phyloP scores from a whole-genome alignment of 164 flowering plant genomes.

The Stephania yunnanensis region DNA sequence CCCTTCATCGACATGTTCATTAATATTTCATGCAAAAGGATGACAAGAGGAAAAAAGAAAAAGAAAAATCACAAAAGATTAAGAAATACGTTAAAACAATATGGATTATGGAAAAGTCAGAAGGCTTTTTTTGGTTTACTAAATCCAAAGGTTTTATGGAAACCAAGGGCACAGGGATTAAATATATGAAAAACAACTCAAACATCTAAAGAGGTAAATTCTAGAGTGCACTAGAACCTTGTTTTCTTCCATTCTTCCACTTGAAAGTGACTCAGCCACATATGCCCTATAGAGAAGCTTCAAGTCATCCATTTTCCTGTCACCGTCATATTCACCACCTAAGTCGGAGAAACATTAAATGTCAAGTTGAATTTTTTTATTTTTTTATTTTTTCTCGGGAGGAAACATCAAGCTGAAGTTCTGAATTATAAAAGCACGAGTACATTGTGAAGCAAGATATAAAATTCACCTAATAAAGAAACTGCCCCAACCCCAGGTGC shows the following conservation, averaged over 20 bases:
- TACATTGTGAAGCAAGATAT: neutral
- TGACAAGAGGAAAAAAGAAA: neutral
- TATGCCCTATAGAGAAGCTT: constrained; percentile 84
- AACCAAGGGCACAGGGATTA: neutral
- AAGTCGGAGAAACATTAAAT: constrained; percentile 15
- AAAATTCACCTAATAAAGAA: constrained; percentile 60
- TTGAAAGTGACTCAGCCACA: constrained; percentile 61
- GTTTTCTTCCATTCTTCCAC: constrained; percentile 67
- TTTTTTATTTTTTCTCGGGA: neutral
- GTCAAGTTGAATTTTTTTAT: neutral
- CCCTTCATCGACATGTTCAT: neutral
- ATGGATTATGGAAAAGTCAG: neutral
- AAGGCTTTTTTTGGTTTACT: no score
- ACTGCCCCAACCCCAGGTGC: constrained; percentile 83
- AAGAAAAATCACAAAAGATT: neutral
- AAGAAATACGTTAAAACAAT: neutral
- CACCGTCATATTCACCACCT: constrained; percentile 94
- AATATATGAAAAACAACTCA: neutral
- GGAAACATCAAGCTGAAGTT: no score
- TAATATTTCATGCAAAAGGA: neutral
- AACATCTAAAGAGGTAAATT: neutral
- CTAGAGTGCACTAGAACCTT: constrained; percentile 44
- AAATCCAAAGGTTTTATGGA: neutral
- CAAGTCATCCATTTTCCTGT: constrained; percentile 78
- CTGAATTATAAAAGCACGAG: neutral